A percentile compares a stretch with the other conserved stretches of the same genome.
These are phyloP conservation scores for Magnolia kwangsiensis DNA, from an alignment of 164 flowering plant species.

Conservation along the genomic window DNA sequence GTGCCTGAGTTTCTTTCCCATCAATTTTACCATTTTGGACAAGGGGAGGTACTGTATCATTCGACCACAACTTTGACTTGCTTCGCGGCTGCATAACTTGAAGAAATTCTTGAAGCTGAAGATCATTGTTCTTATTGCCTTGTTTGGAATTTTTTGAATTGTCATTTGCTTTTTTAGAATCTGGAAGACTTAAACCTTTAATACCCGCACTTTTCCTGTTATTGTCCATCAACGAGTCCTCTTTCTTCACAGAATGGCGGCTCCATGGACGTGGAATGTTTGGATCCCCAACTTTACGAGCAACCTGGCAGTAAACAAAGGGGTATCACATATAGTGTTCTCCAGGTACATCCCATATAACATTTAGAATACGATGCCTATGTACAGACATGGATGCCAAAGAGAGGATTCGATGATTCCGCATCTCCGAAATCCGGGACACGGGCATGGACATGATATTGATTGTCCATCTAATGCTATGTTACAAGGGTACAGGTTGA, in stretches of 20 bases:
- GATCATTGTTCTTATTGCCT: slow-evolving; percentile 45
- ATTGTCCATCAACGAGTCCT: slow-evolving; percentile 27
- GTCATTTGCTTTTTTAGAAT: slow-evolving; percentile 21
- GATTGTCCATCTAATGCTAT: background rate
- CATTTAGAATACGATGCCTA: background rate
- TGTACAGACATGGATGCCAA: background rate
- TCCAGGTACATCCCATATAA: background rate
- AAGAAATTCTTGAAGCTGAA: slow-evolving; percentile 74
- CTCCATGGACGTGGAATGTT: slow-evolving; percentile 92
- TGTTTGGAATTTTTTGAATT: slow-evolving; percentile 27
- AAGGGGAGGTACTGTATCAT: slow-evolving; percentile 50
- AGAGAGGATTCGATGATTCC: background rate
- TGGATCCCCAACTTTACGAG: slow-evolving; percentile 80
- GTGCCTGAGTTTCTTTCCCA: slow-evolving; percentile 16
- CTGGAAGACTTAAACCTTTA: slow-evolving; percentile 17
- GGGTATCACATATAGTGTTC: background rate
- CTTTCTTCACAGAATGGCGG: slow-evolving; percentile 52
- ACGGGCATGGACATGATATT: background rate
- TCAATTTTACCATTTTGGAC: slow-evolving; percentile 20
- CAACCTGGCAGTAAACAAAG: slow-evolving; percentile 42
- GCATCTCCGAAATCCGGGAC: background rate
- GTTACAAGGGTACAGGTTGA: background rate
- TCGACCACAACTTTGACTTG: slow-evolving; percentile 87
- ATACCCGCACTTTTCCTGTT: slow-evolving; percentile 17
- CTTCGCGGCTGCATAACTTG: slow-evolving; percentile 76